phyloP scores from a whole-genome alignment of 345 rosid species.

The Citrus unshiu region DNA sequence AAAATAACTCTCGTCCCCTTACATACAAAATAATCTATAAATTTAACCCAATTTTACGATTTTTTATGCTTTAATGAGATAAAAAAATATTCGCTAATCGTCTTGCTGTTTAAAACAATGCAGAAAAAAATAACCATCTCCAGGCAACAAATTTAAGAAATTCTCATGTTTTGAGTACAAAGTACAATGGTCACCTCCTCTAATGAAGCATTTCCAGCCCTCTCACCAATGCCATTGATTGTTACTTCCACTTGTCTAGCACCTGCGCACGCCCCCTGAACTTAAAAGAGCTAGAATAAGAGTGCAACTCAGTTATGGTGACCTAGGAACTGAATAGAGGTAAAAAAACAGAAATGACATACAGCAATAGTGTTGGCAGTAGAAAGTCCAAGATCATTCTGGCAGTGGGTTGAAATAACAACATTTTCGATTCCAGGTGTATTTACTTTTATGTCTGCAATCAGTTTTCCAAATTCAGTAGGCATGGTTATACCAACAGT shows the following conservation, averaged over 20 bases:
- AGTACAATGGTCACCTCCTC: slow-evolving; percentile 64
- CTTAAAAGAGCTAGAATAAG: slow-evolving; percentile 13
- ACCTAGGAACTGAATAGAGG: background rate
- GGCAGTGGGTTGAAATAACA: slow-evolving; percentile 91
- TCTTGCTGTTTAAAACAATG: background rate
- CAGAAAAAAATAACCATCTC: background rate
- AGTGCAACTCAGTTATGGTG: slow-evolving; percentile 11
- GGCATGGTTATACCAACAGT: slow-evolving; percentile 91
- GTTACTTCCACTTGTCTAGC: slow-evolving; percentile 97
- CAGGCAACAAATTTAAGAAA: background rate
- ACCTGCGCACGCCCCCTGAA: slow-evolving; percentile 87
- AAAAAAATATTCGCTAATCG: background rate
- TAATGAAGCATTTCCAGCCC: slow-evolving; percentile 98
- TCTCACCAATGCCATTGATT: slow-evolving; percentile 94
- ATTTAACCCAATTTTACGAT: background rate
- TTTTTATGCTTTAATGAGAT: background rate
- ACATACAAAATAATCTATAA: background rate
- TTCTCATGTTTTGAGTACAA: background rate
- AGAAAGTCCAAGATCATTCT: slow-evolving; percentile 99
- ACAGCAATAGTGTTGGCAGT: slow-evolving; percentile 94
- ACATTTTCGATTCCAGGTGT: slow-evolving; percentile 88
- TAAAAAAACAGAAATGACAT: slow-evolving; percentile 18
- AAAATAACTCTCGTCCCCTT: background rate
- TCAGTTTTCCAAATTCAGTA: slow-evolving; percentile 72
- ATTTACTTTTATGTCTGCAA: slow-evolving; percentile 84